phyloP scores from a whole-genome alignment of 768 basidiomycete genomes.

The Amanita polypyramis region DNA sequence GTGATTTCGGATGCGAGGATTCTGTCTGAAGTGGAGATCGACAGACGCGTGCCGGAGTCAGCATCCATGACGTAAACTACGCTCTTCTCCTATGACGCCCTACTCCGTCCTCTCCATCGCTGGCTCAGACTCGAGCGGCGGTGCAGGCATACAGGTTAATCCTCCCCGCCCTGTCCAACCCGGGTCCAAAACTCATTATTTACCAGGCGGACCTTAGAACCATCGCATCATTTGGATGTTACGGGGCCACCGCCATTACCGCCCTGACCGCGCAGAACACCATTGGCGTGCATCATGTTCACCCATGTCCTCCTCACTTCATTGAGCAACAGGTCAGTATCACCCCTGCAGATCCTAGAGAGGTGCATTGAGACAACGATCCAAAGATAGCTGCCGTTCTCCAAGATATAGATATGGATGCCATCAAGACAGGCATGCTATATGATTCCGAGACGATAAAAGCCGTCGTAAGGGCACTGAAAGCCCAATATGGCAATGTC shows the following conservation, averaged over 20 bases:
- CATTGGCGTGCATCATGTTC: constrained; percentile 66
- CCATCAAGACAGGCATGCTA: constrained; percentile 90
- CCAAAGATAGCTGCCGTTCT: constrained; percentile 59
- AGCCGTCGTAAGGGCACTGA: constrained; percentile 42
- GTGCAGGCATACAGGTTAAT: constrained; percentile 80
- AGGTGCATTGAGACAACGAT: background rate
- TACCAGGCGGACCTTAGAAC: constrained; percentile 78
- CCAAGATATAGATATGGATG: constrained; percentile 57
- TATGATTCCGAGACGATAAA: constrained; percentile 44
- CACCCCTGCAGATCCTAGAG: background rate
- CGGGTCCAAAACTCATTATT: background rate
- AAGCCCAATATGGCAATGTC: constrained; percentile 21
- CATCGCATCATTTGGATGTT: constrained; percentile 68
- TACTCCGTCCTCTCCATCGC: constrained; percentile 56
- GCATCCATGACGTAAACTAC: background rate
- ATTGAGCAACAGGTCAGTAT: constrained; percentile 61
- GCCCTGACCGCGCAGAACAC: constrained; percentile 90
- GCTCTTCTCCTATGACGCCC: background rate
- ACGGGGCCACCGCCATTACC: constrained; percentile 74
- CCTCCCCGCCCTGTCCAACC: constrained; percentile 6
- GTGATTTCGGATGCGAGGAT: background rate
- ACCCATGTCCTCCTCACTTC: constrained; percentile 58
- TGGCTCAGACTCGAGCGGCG: constrained; percentile 75
- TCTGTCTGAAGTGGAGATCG: constrained; percentile 1
- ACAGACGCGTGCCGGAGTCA: background rate